Evolutionary conservation across 2,329 filamentous ascomycete species (phyloP), one percentile per base, ranked within the genome.

Genomic region (Aspergillus caelatus): DNA sequence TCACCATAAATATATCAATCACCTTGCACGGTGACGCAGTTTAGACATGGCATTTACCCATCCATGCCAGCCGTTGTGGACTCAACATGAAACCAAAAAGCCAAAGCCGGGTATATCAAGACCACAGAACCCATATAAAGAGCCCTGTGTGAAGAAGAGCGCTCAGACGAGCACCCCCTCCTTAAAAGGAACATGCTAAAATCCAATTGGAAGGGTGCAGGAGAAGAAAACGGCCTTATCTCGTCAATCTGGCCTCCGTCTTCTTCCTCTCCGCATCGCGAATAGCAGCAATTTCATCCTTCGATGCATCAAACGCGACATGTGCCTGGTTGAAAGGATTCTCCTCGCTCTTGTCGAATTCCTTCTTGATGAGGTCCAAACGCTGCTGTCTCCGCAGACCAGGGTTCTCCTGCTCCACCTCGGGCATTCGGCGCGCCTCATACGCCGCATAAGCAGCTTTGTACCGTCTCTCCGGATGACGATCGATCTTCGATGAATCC

Each of bases 321-420:
- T 83, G 87, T 19, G 90, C 89, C 81, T 96, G 92, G 81, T 97
- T 97, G 81, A 96, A 95, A 16, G 95, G 95, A 78, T 99, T 99
- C 72, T 98, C 94, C 1, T 92, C 90, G 73, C 91, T 91, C 84
- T 93, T 96, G 79, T 96, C 91, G 78, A 98, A 99, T 81, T 98
- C 95, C 84, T 96, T 96, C 66, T 87, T 81, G 69, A 96, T 91
- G 74, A 89, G 85, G 67, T 94, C 91, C 72, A 94, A 89, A 79
- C 91, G 90, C 85, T 97, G 94, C 71, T 96, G 88, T 70, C 91
- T 83, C 62, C 94, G 84, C 75, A 98, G 78, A 0, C 92, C 93
- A 62, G 90, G 88, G 59, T 90, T 91, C 77, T 97, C 93, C 60
- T 87, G 82, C 74, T 94, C 91, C 86, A 97, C 92, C 84, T 98